These are phyloP conservation scores for Zygosaccharomyces kombuchaensis DNA, from an alignment of 805 yeast species.

Conservation along the genomic window DNA sequence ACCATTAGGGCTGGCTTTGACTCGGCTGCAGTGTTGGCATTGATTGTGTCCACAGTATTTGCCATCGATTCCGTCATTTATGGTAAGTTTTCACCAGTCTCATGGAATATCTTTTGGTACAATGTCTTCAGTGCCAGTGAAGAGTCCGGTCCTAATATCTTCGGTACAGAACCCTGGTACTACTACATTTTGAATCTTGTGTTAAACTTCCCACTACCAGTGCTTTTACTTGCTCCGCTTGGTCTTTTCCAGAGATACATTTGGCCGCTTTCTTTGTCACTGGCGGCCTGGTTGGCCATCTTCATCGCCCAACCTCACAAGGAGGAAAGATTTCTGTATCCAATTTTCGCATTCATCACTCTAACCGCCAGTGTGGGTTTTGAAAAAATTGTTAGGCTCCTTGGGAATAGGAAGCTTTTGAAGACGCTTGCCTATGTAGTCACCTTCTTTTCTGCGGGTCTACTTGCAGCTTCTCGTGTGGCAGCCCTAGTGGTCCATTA, in stretches of 20 bases:
- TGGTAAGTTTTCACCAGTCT: slow-evolving; percentile 58
- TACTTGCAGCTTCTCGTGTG: slow-evolving; percentile 48
- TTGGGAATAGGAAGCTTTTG: slow-evolving; percentile 9
- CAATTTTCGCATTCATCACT: slow-evolving; percentile 68
- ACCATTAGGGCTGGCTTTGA: slow-evolving; percentile 29
- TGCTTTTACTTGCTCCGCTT: slow-evolving; percentile 28
- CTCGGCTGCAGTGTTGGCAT: slow-evolving; percentile 19
- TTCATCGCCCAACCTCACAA: slow-evolving; percentile 82
- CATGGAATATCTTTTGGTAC: slow-evolving; percentile 76
- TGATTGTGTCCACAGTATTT: slow-evolving; percentile 20
- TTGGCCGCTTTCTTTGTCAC: slow-evolving; percentile 43
- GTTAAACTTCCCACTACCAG: slow-evolving; percentile 62
- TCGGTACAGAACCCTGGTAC: slow-evolving; percentile 76
- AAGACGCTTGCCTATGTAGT: slow-evolving; percentile 19
- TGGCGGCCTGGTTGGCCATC: slow-evolving; percentile 60
- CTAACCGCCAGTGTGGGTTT: slow-evolving; percentile 56
- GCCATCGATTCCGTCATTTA: slow-evolving; percentile 60
- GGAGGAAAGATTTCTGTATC: slow-evolving; percentile 88
- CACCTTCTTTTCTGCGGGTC: slow-evolving; percentile 6
- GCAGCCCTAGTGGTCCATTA: slow-evolving; percentile 61
- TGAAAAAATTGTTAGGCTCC: slow-evolving; percentile 18
- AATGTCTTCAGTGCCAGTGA: slow-evolving; percentile 69
- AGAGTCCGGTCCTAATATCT: slow-evolving; percentile 78
- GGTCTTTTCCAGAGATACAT: slow-evolving; percentile 26
- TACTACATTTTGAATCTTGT: slow-evolving; percentile 67